Base-by-base conservation (phyloP, 1,139 yeast genomes). In the Candida sanyaensis region DNA sequence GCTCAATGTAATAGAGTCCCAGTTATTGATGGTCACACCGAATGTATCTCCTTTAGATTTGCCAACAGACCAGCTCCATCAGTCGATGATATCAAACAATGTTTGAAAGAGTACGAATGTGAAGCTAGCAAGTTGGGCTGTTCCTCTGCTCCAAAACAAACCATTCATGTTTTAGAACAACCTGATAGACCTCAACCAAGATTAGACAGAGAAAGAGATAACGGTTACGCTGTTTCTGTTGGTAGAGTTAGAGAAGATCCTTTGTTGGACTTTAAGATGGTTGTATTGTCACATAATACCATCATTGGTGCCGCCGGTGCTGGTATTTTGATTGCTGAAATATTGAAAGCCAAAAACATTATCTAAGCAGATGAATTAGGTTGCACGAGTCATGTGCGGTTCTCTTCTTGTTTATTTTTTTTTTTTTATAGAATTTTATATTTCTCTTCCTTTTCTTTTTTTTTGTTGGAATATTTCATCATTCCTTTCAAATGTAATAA, bases 271-370 rank as follows among this genome's bases (percentile, higher is more conserved):
- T 84, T 83, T 75, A 95, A 93, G 75, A 93, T 93, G 92, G 97
- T 93, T 50, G 95, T 91, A 29, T 77, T 93, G 57, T 91, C 97
- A 26, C 99, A 93, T 71, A 93, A 93, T 77, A 93, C 99, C 49
- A 82, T 93, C 60, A 88, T 93, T 58, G 99, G 99, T 63, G 99
- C 99, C 61, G 99, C 99, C 29, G 99, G 99, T 63, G 88, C 98
- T n/a, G 99, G 99, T 68, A 79, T 93, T 53, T 83, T 93, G 68
- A 93, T 95, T 68, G 99, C 96, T 44, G 99, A 93, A 73, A 78
- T 90, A 51, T 79, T 93, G 60, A 72, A 80, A 53, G 93, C 93
- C 48, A 90, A 87, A 75, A 78, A 82, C 50, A 73, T 90, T 60
- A 80, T 92, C 57, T 91, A 78, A 24, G 3, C 9, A 12, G 9